Conservation (phyloP, 441 rosid genomes). For the Corymbia calophylla region DNA sequence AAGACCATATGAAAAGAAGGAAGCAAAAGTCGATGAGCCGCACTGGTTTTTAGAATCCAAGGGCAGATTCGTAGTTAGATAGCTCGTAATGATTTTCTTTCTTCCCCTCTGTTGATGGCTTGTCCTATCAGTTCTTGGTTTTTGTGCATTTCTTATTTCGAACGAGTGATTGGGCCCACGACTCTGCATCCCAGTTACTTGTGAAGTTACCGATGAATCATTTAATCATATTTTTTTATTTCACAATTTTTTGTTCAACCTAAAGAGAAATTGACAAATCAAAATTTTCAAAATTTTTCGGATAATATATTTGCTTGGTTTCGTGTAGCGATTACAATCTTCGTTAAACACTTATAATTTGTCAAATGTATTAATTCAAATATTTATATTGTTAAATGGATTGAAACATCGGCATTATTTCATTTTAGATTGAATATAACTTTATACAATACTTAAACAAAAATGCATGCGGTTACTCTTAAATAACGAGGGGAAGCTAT, state of each 20-base stretch:
- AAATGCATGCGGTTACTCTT: neutral
- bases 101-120: accelerated
- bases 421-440: neutral
- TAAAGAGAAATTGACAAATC: no score
- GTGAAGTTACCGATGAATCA: neutral
- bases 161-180: neutral
- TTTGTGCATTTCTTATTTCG: neutral
- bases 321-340: accelerated
- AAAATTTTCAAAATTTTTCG: no score
- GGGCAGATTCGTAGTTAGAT: neutral
- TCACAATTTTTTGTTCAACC: no score
- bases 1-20: no score
- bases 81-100: neutral
- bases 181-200: accelerated
- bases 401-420: neutral
- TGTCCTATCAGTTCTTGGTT: neutral
- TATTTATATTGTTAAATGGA: no score
- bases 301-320: neutral
- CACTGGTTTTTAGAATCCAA: accelerated
- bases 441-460: neutral
- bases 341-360: no score
- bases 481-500: neutral
- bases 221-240: neutral
- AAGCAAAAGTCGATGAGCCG: no score
- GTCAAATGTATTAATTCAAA: no score